Conservation (phyloP, 306 rosid genomes). For the Trichosanthes cucumerina region DNA sequence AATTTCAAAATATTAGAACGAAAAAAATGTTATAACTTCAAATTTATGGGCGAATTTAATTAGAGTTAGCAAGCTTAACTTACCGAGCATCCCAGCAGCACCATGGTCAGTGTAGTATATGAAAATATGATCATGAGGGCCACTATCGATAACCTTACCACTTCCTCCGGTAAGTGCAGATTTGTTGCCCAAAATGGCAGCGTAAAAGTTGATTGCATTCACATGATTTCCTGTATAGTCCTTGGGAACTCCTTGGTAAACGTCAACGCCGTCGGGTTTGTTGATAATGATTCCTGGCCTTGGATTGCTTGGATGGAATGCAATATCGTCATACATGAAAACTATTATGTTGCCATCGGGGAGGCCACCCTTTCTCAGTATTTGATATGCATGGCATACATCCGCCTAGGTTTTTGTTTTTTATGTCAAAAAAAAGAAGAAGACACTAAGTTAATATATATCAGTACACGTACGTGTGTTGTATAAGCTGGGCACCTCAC, state of each 20-base stretch:
- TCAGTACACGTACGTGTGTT: not conserved
- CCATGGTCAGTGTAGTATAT: slow-evolving; percentile 61
- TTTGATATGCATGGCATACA: slow-evolving; percentile 47
- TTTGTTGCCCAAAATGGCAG: slow-evolving; percentile 46
- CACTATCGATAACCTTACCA: slow-evolving; percentile 52
- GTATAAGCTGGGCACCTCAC: not conserved
- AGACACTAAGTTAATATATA: not conserved
- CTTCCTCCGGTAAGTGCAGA: slow-evolving; percentile 47
- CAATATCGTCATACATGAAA: slow-evolving; percentile 55
- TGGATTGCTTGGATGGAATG: slow-evolving; percentile 20
- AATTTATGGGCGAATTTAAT: not conserved
- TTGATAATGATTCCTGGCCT: slow-evolving; percentile 43
- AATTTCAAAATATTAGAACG: too few species aligned
- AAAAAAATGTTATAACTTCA: not conserved
- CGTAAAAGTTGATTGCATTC: slow-evolving; percentile 28
- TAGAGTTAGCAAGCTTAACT: not conserved
- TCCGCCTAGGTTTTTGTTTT: slow-evolving; percentile 27
- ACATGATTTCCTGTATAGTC: slow-evolving; percentile 33
- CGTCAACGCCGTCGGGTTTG: slow-evolving; percentile 31
- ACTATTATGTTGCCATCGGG: slow-evolving; percentile 39
- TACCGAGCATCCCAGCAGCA: slow-evolving; percentile 26
- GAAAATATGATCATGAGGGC: slow-evolving; percentile 47
- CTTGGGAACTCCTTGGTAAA: slow-evolving; percentile 47
- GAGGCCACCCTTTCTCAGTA: slow-evolving; percentile 38
- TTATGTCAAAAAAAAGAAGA: not conserved